Evolutionary conservation across 495 filamentous ascomycete genomes (phyloP).

Genomic region (Diplogelasinospora grovesii): DNA sequence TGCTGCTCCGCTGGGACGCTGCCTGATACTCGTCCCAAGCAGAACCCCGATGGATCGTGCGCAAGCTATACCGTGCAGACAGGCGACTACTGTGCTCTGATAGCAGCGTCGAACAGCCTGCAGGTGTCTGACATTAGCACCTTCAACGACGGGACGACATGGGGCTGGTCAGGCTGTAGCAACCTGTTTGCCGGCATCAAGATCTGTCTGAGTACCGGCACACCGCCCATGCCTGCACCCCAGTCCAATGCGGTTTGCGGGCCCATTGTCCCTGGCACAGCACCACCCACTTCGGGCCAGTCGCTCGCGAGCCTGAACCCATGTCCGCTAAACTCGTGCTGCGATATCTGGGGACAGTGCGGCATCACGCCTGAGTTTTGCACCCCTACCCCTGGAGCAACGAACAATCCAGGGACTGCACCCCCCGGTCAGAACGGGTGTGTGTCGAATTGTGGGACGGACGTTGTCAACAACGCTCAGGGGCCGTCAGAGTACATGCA

Average conservation of each 20-base stretch:
- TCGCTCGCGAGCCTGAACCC: constrained; percentile 19
- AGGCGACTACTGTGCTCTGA: constrained; percentile 25
- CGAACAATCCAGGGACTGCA: constrained; percentile 31
- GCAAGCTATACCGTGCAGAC: constrained; percentile 21
- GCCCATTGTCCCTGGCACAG: constrained; percentile 31
- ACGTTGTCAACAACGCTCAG: constrained; percentile 20
- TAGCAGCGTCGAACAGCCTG: constrained; percentile 23
- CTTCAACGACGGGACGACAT: constrained; percentile 36
- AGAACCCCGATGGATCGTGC: constrained; percentile 37
- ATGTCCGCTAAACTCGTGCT: constrained; percentile 24
- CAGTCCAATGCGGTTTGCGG: constrained; percentile 35
- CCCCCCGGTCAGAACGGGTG: constrained; percentile 29
- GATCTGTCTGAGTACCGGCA: constrained; percentile 43
- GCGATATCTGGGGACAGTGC: constrained; percentile 38
- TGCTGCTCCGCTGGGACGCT: constrained; percentile 36
- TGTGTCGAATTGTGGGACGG: constrained; percentile 38
- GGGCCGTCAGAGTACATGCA: constrained; percentile 1
- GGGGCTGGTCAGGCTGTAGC: constrained; percentile 43
- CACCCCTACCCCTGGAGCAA: constrained; percentile 17
- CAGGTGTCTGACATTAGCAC: constrained; percentile 24
- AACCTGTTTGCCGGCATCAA: constrained; percentile 15
- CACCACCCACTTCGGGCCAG: constrained; percentile 8
- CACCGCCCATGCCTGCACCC: constrained; percentile 35
- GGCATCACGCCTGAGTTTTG: constrained; percentile 42
- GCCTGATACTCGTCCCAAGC: constrained; percentile 30